Base-by-base conservation (phyloP, 805 yeast species). In the Lachancea fermentati region DNA sequence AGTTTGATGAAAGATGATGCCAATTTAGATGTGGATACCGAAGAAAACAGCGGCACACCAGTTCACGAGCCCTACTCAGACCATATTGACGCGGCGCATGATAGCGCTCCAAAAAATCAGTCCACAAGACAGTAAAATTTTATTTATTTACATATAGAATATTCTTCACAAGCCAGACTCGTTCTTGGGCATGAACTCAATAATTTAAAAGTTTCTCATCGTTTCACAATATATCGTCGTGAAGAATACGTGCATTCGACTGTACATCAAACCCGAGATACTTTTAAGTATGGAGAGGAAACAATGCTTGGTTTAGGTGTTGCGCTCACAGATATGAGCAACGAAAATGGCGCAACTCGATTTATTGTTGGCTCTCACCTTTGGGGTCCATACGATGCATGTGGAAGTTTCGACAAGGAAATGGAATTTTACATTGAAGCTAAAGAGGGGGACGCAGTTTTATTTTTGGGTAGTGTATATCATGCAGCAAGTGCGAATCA, bases 1-100 rank as follows among this genome's bases (percentile, higher is more conserved):
- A 63, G 67, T 31, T 66, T 72, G 38, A 48, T 69, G 11, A 68
- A 66, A 37, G 52, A 54, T 19, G 63, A 58, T 15, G 52, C 50
- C 11, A 55, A 56, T 32, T 63, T 60, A 43, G 71, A 65, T 32
- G 58, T 64, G 32, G 67, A 61, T 7, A 65, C 52, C 26, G 67
- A 58, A 24, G 62, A 57, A 9, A 57, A 42, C 9, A n/a, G n/a
- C n/a, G n/a, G n/a, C n/a, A 13, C 33, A 3, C 26, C 30, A n/a
- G 17, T 35, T n/a, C 16, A 38, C 3, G 53, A 52, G 32, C 47
- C 57, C 37, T 57, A 35, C 29, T 29, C 41, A 41, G 44, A 30
- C 51, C n/a, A n/a, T n/a, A n/a, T n/a, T n/a, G n/a, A n/a, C n/a
- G n/a, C n/a, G n/a, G n/a, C n/a, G n/a, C n/a, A n/a, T n/a, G n/a